Evolutionary conservation across 2,329 filamentous ascomycete species (phyloP).

Genomic region (Colletotrichum sp.): DNA sequence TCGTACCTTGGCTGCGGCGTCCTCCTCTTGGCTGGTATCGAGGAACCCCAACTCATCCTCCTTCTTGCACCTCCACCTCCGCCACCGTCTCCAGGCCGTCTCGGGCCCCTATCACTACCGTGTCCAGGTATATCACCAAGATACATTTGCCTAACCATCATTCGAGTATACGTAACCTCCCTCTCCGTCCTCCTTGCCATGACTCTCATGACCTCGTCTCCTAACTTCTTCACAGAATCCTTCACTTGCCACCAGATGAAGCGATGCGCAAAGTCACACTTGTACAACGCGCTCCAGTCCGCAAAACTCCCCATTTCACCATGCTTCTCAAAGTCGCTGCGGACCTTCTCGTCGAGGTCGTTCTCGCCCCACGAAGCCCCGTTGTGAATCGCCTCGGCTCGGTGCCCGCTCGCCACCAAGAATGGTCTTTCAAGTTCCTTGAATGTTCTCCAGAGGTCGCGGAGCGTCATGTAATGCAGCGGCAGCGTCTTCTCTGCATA

Average conservation of each 20-base stretch:
- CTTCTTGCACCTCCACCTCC: background rate
- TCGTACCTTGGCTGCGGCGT: background rate
- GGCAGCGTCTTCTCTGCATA: conserved; percentile 11
- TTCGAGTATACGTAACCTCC: conserved; percentile 12
- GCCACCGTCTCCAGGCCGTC: background rate
- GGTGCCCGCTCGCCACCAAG: conserved; percentile 11
- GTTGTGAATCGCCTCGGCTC: conserved; percentile 13
- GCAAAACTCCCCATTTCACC: conserved; percentile 10
- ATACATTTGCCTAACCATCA: conserved; percentile 14
- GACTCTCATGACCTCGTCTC: conserved; percentile 13
- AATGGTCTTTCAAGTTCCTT: conserved; percentile 16
- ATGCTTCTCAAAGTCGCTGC: conserved; percentile 8
- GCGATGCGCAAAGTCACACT: conserved; percentile 15
- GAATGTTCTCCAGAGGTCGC: conserved; percentile 15
- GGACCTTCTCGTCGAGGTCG: conserved; percentile 17
- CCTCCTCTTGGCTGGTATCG: background rate
- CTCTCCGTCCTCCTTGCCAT: conserved; percentile 17
- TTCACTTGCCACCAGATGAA: conserved; percentile 21
- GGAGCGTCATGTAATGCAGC: conserved; percentile 14
- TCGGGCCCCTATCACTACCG: background rate
- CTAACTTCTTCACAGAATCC: conserved; percentile 8
- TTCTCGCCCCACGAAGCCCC: conserved; percentile 10
- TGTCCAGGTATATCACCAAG: background rate
- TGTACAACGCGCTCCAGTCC: conserved; percentile 14
- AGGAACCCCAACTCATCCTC: background rate